Evolutionary conservation across 352 stramenopile genomes (phyloP).

Genomic region (Aphanomyces astaci): DNA sequence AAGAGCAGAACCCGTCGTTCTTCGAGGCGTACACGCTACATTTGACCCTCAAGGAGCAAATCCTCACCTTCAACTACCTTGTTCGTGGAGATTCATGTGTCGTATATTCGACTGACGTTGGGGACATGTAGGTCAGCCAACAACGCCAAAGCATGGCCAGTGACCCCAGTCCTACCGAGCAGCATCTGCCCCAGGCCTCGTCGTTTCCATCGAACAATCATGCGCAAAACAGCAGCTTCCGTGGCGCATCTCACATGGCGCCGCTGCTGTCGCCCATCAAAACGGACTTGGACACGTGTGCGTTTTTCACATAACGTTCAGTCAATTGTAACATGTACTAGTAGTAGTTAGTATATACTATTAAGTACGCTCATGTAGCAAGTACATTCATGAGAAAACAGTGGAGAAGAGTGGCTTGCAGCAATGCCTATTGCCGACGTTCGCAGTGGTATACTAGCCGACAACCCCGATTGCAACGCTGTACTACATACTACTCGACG

Average conservation of each 20-base stretch:
- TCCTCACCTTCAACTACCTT: conserved; percentile 88
- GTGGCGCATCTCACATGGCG: conserved; percentile 23
- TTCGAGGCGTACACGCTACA: conserved; percentile 81
- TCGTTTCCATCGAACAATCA: background rate
- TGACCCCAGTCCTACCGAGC: background rate
- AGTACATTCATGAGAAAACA: too few relatives aligned
- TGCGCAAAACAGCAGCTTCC: background rate
- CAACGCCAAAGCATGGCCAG: conserved; percentile 10
- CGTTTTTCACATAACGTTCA: conserved; percentile 65
- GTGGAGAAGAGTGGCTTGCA: too few relatives aligned
- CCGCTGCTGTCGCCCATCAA: conserved; percentile 75
- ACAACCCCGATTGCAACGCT: too few relatives aligned
- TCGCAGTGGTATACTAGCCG: too few relatives aligned
- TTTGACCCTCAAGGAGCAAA: conserved; percentile 85
- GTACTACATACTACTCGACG: too few relatives aligned
- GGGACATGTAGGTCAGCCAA: conserved; percentile 23
- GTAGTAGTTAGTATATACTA: too few relatives aligned
- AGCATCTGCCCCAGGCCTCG: background rate
- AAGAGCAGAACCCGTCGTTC: conserved; percentile 86
- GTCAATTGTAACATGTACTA: background rate
- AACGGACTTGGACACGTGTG: conserved; percentile 73
- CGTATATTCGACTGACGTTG: too few relatives aligned
- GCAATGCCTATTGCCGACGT: too few relatives aligned
- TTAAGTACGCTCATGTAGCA: too few relatives aligned
- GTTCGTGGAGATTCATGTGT: too few relatives aligned